A percentile compares a stretch with the other conserved stretches of the same genome.
Conservation (phyloP, 495 filamentous ascomycete species). For the Neurospora tetrasperma region DNA sequence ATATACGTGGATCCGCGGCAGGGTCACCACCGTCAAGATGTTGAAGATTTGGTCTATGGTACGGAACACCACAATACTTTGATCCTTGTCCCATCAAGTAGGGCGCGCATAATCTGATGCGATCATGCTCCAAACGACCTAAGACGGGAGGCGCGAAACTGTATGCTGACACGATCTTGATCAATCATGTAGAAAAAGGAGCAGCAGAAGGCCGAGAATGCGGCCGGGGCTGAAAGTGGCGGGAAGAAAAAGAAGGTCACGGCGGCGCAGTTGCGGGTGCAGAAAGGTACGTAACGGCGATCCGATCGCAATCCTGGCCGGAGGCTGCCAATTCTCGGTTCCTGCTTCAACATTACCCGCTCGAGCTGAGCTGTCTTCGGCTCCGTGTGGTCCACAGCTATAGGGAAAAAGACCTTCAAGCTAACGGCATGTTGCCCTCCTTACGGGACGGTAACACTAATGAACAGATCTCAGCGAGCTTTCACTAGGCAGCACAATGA, state of each 20-base stretch:
- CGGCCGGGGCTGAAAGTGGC: constrained; percentile 52
- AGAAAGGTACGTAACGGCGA: constrained; percentile 60
- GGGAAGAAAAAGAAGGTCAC: constrained; percentile 97
- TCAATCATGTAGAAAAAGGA: constrained; percentile 64
- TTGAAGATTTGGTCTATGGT: constrained; percentile 99
- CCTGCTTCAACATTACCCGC: not conserved
- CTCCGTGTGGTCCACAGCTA: not conserved
- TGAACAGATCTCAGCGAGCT: constrained; percentile 79
- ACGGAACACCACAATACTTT: constrained; percentile 16
- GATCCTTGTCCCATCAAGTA: not conserved
- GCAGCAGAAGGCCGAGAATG: constrained; percentile 85
- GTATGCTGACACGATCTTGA: constrained; percentile 39
- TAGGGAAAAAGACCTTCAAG: not conserved
- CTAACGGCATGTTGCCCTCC: not conserved
- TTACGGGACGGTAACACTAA: not conserved
- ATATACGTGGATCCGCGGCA: not conserved
- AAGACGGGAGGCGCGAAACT: constrained; percentile 43
- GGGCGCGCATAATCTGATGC: not conserved
- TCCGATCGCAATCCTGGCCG: not conserved
- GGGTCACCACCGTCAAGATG: constrained; percentile 49
- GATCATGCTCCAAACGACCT: not conserved
- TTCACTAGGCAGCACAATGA: constrained; percentile 83
- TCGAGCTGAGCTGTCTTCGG: not conserved
- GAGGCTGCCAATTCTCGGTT: not conserved
- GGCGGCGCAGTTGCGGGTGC: constrained; percentile 86